Percentiles rank a stretch among this genome's conserved stretches.
phyloP scores from a whole-genome alignment of 768 basidiomycete genomes.

The Trametes elegans region DNA sequence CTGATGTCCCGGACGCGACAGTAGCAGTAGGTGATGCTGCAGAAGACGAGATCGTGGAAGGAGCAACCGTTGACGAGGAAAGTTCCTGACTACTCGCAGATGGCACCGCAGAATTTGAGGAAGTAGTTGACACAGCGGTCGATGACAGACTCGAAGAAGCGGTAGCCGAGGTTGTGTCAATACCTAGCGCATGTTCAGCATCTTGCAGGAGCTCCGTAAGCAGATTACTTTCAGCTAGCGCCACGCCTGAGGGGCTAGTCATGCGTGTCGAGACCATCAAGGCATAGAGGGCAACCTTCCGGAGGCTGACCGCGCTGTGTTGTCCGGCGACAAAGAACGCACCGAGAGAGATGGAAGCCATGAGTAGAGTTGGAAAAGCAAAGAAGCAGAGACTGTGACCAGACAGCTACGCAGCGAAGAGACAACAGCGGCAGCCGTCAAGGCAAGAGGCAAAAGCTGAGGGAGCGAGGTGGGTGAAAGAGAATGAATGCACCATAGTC shows the following conservation, averaged over 20 bases:
- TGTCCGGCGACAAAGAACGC: background rate
- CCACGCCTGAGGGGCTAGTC: background rate
- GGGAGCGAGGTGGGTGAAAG: background rate
- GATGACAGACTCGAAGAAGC: background rate
- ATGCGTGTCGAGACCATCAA: background rate
- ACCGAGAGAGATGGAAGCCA: background rate
- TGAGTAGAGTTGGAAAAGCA: background rate
- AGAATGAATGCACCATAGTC: too few species aligned
- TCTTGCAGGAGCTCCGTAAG: background rate
- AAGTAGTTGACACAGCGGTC: background rate
- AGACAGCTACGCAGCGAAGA: constrained; percentile 2
- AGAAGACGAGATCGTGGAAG: background rate
- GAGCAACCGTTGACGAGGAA: background rate
- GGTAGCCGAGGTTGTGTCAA: background rate
- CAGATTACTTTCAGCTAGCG: background rate
- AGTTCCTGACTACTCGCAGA: background rate
- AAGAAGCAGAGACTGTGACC: constrained; percentile 1
- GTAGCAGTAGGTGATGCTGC: background rate
- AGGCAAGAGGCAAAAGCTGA: background rate
- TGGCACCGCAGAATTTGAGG: background rate
- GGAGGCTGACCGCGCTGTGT: background rate
- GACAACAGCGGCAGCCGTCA: background rate
- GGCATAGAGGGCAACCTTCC: constrained; percentile 9
- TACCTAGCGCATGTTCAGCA: constrained; percentile 3
- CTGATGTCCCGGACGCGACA: background rate